Conservation (phyloP, 371 early-diverging fungal genomes). For the Rhizomucor miehei region DNA sequence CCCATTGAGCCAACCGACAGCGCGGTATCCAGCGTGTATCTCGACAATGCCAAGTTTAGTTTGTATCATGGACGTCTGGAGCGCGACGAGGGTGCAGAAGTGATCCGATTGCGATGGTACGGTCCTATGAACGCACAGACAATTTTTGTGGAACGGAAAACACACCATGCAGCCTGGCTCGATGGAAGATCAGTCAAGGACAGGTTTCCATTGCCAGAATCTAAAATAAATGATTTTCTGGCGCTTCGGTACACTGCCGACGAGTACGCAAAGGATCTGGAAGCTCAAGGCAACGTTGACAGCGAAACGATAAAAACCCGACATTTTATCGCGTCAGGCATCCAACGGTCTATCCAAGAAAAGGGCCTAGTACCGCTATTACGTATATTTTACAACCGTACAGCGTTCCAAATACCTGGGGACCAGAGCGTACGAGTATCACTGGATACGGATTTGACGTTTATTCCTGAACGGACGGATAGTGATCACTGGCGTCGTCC, state of each 20-base stretch:
- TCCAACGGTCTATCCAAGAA: conserved; percentile 65
- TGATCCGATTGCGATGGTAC: conserved; percentile 91
- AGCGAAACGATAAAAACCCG: neutral
- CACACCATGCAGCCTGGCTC: conserved; percentile 85
- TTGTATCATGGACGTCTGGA: conserved; percentile 90
- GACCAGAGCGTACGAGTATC: conserved; percentile 90
- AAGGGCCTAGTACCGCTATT: conserved; percentile 73
- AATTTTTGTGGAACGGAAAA: conserved; percentile 41
- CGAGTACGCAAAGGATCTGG: conserved; percentile 19
- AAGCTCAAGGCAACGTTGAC: neutral
- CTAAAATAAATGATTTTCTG: conserved; percentile 64
- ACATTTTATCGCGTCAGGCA: conserved; percentile 59
- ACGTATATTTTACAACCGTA: conserved; percentile 91
- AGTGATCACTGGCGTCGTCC: conserved; percentile 87
- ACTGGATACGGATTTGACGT: conserved; percentile 90
- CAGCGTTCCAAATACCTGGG: conserved; percentile 95
- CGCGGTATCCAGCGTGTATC: conserved; percentile 70
- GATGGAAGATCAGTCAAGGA: conserved; percentile 96
- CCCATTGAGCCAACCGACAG: conserved; percentile 79
- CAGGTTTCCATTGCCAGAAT: conserved; percentile 85
- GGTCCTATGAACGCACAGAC: conserved; percentile 28
- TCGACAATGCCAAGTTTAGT: conserved; percentile 91
- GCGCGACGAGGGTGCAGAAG: conserved; percentile 85
- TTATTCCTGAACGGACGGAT: conserved; percentile 77
- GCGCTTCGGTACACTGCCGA: conserved; percentile 83